phyloP scores from a whole-genome alignment of 371 early-diverging fungal genomes.

The Mucor mucedo region DNA sequence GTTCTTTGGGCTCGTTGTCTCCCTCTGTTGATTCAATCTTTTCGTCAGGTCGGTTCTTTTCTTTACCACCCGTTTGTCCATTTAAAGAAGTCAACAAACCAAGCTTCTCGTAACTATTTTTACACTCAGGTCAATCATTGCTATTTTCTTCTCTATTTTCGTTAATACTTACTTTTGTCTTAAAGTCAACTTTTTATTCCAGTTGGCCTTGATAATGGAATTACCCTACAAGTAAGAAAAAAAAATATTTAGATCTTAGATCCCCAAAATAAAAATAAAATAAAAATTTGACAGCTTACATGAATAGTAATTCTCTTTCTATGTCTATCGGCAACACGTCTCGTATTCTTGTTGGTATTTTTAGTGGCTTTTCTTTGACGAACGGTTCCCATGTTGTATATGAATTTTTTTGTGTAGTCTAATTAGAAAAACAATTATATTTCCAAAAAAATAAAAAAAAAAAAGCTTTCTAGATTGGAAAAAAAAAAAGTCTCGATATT shows the following conservation, averaged over 20 bases:
- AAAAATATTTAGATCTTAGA: background rate
- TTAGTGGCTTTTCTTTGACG: constrained; percentile 43
- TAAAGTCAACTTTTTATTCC: constrained; percentile 80
- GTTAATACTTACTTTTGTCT: constrained; percentile 67
- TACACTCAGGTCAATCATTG: background rate
- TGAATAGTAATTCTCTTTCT: constrained; percentile 56
- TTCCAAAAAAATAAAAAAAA: no score
- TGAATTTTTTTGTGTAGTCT: background rate
- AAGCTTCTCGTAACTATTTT: constrained; percentile 60
- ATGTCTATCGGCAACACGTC: constrained; percentile 61
- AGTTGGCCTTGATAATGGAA: constrained; percentile 68
- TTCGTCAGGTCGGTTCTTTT: constrained; percentile 38
- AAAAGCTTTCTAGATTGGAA: background rate
- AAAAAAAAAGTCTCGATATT: background rate
- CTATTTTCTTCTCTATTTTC: background rate
- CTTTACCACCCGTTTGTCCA: constrained; percentile 74
- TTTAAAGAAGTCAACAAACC: constrained; percentile 83
- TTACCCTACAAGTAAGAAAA: constrained; percentile 50
- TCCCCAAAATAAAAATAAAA: background rate
- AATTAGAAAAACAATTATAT: no score
- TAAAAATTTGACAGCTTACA: constrained; percentile 29
- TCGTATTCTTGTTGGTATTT: constrained; percentile 48
- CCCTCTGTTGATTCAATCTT: constrained; percentile 21
- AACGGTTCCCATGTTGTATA: constrained; percentile 44
- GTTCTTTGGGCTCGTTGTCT: constrained; percentile 42